A percentile compares a stretch with the other conserved stretches of the same genome.
These are phyloP conservation scores for Cyberlindnera mississippiensis DNA, from an alignment of 805 yeast genomes.

Conservation along the genomic window DNA sequence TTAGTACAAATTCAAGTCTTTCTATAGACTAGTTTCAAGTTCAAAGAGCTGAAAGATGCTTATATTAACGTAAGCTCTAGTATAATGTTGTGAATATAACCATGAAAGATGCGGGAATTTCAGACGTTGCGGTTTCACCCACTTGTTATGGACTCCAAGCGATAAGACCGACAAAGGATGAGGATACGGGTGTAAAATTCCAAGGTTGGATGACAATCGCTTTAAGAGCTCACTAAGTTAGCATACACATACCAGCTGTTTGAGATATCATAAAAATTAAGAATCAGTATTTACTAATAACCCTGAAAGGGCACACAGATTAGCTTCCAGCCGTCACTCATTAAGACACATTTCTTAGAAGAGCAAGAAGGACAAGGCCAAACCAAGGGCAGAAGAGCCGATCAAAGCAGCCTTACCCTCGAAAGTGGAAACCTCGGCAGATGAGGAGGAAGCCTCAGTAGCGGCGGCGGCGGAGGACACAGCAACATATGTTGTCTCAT, in stretches of 20 bases:
- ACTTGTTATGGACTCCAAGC: too few species aligned
- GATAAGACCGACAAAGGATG: neutral
- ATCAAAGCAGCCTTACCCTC: conserved; percentile 23
- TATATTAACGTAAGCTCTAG: too few species aligned
- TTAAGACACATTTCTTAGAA: conserved; percentile 4
- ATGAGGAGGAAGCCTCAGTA: conserved; percentile 9
- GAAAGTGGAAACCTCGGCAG: conserved; percentile 13
- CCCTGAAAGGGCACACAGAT: neutral
- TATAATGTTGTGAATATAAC: too few species aligned
- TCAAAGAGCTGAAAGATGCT: too few species aligned
- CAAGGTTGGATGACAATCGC: too few species aligned
- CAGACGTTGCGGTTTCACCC: too few species aligned
- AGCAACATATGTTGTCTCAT: conserved; percentile 9
- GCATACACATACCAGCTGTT: too few species aligned
- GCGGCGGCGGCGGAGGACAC: conserved; percentile 9
- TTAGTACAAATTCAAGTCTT: too few species aligned
- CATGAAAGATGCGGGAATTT: too few species aligned
- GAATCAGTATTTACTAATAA: neutral
- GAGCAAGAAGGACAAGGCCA: conserved; percentile 20
- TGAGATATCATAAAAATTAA: neutral
- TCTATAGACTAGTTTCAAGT: too few species aligned
- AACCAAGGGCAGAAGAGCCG: conserved; percentile 21
- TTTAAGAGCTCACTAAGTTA: too few species aligned
- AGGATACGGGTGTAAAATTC: neutral
- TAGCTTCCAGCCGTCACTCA: neutral